Evolutionary conservation across 1,139 yeast species (phyloP).

Genomic region (Trichomonascaceae sp.): DNA sequence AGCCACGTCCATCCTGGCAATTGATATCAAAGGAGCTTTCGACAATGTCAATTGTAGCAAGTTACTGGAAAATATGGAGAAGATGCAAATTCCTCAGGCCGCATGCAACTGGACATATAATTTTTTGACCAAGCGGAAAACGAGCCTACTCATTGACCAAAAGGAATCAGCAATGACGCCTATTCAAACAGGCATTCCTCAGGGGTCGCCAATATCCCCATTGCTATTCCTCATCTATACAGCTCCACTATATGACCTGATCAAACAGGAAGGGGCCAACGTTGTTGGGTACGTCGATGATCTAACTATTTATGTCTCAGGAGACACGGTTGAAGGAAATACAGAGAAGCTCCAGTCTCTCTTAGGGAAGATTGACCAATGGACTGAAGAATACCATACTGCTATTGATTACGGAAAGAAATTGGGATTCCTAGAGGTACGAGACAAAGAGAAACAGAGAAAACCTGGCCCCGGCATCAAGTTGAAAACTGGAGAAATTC

Average conservation of each 20-base stretch:
- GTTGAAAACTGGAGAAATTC: not conserved
- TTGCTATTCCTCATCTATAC: slow-evolving; percentile 17
- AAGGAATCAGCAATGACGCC: not conserved
- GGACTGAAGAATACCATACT: slow-evolving; percentile 8
- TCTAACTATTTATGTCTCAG: not conserved
- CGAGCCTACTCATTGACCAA: slow-evolving; percentile 6
- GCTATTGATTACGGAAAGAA: slow-evolving; percentile 10
- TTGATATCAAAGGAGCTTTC: slow-evolving; percentile 18
- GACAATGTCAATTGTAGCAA: slow-evolving; percentile 14
- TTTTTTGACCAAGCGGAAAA: slow-evolving; percentile 7
- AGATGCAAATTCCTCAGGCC: slow-evolving; percentile 9
- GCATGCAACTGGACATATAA: slow-evolving; percentile 9
- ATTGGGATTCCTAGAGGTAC: not conserved
- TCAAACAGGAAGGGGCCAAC: not conserved
- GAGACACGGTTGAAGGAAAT: slow-evolving; percentile 2
- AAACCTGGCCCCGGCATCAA: not conserved
- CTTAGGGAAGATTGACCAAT: slow-evolving; percentile 5
- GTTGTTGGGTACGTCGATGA: too few species aligned
- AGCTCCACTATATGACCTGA: slow-evolving; percentile 11
- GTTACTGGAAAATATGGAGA: slow-evolving; percentile 7
- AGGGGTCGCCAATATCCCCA: slow-evolving; percentile 20
- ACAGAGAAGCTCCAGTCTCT: not conserved
- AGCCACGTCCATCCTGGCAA: slow-evolving; percentile 7
- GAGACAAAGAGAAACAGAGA: not conserved
- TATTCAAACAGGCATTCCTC: slow-evolving; percentile 17